Base-by-base conservation (phyloP, 169 alveolate species). In the Plasmodium yoelii region DNA sequence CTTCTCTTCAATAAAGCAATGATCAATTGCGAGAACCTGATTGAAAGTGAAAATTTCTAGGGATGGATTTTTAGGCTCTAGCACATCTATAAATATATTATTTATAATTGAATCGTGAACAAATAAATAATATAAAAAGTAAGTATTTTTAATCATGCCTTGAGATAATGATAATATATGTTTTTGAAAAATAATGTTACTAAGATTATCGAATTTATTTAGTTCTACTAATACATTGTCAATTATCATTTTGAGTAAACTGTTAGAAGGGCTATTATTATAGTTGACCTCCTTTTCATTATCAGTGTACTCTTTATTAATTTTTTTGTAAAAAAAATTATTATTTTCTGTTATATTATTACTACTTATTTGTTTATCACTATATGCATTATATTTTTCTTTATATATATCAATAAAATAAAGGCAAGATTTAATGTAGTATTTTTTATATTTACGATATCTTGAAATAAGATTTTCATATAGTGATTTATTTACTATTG, bases 201-300 rank as follows among this genome's bases (percentile, higher is more conserved):
- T 86, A 44, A 86, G 87, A n/a, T 86, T 70, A 68, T 86, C 91
- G 24, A 86, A 26, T 24, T 86, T 86, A 60, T 68, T 86, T 42
- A 86, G 56, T 42, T 57, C 91, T 53, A 51, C 39, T 65, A 86
- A 86, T n/a, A 86, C 47, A 51, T 86, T 55, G 69, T 86, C 87
- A 57, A 70, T 86, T 34, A 80, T 19, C 13, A 4, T 39, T 80
- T 46, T 80, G 3, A 86, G 51, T n/a, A 63, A 6, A 53, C 71
- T 46, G 28, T 12, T 69, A 24, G 61, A 39, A 7, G 57, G 1
- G 6, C 24, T 3, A 51, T 13, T 47, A 47, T 47, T 51, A 51
- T 51, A 18, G 12, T 68, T 86, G 42, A 42, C 70, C 60, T 69
- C 42, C 46, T 59, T 69, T 57, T 56, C 53, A 22, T 60, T 73